Base-by-base conservation (phyloP, 768 basidiomycete genomes). In the Aureoboletus auriporus region DNA sequence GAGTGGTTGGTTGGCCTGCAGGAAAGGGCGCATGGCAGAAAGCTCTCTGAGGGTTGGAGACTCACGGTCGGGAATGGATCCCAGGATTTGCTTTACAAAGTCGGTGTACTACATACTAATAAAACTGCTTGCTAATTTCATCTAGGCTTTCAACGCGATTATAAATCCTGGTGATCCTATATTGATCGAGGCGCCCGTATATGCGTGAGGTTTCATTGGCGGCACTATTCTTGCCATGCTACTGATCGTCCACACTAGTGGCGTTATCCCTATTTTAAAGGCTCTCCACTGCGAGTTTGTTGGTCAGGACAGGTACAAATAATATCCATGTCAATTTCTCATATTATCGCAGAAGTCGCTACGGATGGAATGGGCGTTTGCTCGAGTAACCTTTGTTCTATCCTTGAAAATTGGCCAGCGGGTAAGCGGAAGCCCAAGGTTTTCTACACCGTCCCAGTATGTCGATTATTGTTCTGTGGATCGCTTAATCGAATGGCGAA, bases 71-170 rank as follows among this genome's bases (percentile, higher is more conserved):
- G 93, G 2, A 75, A 76, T 35, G 94, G 94, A 10, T 89, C 89
- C 38, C 94, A 96, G 68, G 93, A 96, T 72, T 63, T 92, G 54
- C 79, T 97, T 42, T 86, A 76, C 71, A 96, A 94, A 79, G 92
- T 88, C 56, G 0, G 47, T 49, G 38, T 39, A 31, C 31, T 23
- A 41, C 33, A 8, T 20, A 13, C 13, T 10, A 13, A 17, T 31
- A 1, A 31, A 26, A 20, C 56, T 49, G 39, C 52, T 23, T 42
- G 28, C 45, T 43, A 31, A 51, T 52, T 44, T 50, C 16, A 23
- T 49, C 26, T 29, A 95, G 90, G 84, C 84, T 26, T 77, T 90
- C 50, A 62, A 75, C 16, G 78, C 83, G 6, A 68, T 95, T 39
- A 69, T 91, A 14, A 83, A 92, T 60, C 82, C 79, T 4, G 92